Evolutionary conservation across 371 early-diverging fungal species (phyloP).

Genomic region (Parasitella parasitica): DNA sequence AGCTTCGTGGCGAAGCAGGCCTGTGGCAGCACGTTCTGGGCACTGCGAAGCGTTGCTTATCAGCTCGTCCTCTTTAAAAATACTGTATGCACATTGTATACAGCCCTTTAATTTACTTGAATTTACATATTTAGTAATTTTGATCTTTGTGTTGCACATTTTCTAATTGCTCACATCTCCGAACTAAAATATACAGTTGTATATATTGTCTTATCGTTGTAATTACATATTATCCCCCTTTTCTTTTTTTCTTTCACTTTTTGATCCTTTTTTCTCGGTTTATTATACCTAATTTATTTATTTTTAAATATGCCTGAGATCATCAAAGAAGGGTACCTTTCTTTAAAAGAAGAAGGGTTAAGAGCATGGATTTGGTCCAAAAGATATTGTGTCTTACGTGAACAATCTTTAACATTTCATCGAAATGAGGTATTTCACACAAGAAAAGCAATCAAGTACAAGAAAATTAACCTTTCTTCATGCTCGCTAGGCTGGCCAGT

Average conservation of each 20-base stretch:
- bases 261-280: background rate
- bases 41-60: too few species aligned
- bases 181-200: background rate
- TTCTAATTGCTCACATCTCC: background rate
- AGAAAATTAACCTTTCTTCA: too few species aligned
- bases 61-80: too few species aligned
- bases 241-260: background rate
- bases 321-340: slow-evolving; percentile 79
- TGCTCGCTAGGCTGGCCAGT: slow-evolving; percentile 37
- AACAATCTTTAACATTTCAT: slow-evolving; percentile 88
- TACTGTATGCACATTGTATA: background rate
- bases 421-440: slow-evolving; percentile 72
- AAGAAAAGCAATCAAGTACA: background rate
- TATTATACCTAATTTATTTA: background rate
- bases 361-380: slow-evolving; percentile 89
- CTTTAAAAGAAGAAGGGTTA: slow-evolving; percentile 83
- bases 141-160: background rate
- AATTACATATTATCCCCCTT: background rate
- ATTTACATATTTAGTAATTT: background rate
- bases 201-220: background rate
- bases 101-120: background rate
- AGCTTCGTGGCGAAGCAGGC: too few species aligned
- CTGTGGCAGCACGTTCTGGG: too few species aligned
- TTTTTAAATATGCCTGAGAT: slow-evolving; percentile 38
- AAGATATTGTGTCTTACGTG: slow-evolving; percentile 82